Evolutionary conservation across 441 rosid species (phyloP).

Genomic region (Euphorbia neoarborescens): DNA sequence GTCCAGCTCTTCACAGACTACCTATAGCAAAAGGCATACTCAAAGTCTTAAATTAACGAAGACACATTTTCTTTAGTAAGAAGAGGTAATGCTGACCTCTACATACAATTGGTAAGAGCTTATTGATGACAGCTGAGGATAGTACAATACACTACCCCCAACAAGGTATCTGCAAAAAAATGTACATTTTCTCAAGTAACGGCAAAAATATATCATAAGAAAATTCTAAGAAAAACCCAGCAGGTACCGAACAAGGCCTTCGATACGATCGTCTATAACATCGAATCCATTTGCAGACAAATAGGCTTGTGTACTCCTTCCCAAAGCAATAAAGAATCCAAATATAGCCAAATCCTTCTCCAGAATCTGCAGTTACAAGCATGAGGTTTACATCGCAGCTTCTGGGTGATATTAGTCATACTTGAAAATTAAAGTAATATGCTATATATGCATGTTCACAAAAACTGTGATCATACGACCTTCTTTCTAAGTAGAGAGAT

Average conservation of each 20-base stretch:
- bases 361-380: conserved; percentile 61
- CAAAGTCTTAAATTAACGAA: conserved; percentile 18
- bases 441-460: background rate
- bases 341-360: conserved; percentile 97
- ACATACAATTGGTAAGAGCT: conserved; percentile 96
- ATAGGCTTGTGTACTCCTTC: conserved; percentile 74
- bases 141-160: conserved; percentile 87
- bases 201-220: conserved; percentile 1
- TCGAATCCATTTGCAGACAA: conserved; percentile 72
- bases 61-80: conserved; percentile 16
- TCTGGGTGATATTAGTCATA: background rate
- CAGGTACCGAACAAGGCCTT: conserved; percentile 71
- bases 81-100: conserved; percentile 56
- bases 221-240: conserved; percentile 1
- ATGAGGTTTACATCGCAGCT: conserved; percentile 17
- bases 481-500: conserved; percentile 6
- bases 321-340: conserved; percentile 94
- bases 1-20: conserved; percentile 95
- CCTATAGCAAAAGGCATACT: conserved; percentile 41
- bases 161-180: conserved; percentile 58
- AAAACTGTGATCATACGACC: background rate
- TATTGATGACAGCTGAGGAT: conserved; percentile 92
- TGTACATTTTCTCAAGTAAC: conserved; percentile 16
- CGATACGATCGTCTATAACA: conserved; percentile 49
- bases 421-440: background rate